A percentile compares a stretch with the other conserved stretches of the same genome.
Conservation (phyloP, 495 filamentous ascomycete species). For the Podospora pseudopauciseta region DNA sequence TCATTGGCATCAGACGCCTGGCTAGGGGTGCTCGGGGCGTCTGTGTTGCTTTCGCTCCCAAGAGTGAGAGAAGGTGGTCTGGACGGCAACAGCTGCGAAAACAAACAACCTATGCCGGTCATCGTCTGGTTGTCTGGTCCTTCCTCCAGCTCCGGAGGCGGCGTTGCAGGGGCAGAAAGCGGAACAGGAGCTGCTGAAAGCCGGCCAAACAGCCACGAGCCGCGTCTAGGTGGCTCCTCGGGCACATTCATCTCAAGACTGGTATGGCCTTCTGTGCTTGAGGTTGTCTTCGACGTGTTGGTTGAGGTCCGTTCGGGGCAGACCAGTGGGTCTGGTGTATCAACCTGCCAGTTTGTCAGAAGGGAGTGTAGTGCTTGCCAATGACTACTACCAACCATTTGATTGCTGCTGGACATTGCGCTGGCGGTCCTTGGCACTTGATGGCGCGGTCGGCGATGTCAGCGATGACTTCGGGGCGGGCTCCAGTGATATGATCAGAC, state of each 20-base stretch:
- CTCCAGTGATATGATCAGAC: neutral
- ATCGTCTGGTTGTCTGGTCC: slow-evolving; percentile 13
- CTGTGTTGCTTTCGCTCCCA: slow-evolving; percentile 11
- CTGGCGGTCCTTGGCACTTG: neutral
- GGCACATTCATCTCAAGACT: slow-evolving; percentile 1
- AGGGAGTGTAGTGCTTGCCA: neutral
- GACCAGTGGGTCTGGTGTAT: neutral
- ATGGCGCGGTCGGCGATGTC: neutral
- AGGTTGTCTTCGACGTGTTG: neutral
- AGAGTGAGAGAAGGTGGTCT: slow-evolving; percentile 18
- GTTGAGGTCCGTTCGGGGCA: too few relatives aligned
- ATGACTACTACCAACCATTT: neutral
- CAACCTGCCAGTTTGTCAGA: neutral
- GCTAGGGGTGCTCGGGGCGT: neutral
- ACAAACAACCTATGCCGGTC: slow-evolving; percentile 20
- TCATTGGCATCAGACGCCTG: neutral
- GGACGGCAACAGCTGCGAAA: slow-evolving; percentile 13
- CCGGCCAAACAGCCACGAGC: neutral
- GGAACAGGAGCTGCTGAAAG: neutral
- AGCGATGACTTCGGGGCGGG: neutral
- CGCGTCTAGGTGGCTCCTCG: neutral
- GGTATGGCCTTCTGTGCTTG: neutral
- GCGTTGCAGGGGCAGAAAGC: slow-evolving; percentile 13
- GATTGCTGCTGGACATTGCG: neutral
- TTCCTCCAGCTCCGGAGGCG: slow-evolving; percentile 17